Evolutionary conservation across 768 basidiomycete genomes (phyloP).

Genomic region (Termitomyces sp.): DNA sequence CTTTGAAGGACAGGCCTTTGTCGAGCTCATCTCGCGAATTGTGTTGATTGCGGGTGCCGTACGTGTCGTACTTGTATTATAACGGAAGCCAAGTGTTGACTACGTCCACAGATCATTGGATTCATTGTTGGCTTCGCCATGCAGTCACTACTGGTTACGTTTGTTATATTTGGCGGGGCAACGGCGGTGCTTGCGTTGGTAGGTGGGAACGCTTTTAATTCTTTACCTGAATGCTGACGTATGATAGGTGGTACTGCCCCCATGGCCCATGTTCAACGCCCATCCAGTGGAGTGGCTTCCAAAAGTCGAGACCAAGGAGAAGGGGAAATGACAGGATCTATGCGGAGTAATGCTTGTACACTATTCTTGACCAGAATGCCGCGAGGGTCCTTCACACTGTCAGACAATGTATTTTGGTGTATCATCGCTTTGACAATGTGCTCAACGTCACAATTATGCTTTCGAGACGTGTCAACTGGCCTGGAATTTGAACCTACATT

Average conservation of each 20-base stretch:
- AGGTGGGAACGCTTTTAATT: conserved; percentile 14
- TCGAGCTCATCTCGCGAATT: conserved; percentile 39
- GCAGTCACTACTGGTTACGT: conserved; percentile 51
- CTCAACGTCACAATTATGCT: neutral
- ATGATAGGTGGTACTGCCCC: conserved; percentile 53
- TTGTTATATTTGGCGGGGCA: conserved; percentile 37
- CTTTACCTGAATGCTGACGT: neutral
- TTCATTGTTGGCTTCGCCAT: conserved; percentile 52
- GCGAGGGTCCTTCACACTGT: neutral
- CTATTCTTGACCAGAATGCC: no score
- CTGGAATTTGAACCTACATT: no score
- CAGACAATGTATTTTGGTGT: no score
- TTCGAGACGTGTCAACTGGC: neutral
- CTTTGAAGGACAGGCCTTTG: conserved; percentile 54
- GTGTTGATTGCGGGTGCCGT: conserved; percentile 44
- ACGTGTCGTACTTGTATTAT: conserved; percentile 13
- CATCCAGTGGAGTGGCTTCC: conserved; percentile 63
- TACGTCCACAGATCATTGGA: conserved; percentile 37
- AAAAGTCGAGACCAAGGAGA: conserved; percentile 6
- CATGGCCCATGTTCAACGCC: conserved; percentile 62
- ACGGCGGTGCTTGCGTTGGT: conserved; percentile 37
- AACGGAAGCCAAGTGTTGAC: neutral
- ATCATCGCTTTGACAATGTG: no score
- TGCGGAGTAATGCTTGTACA: neutral
- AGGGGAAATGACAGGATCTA: neutral